Conservation (phyloP, 768 basidiomycete species). For the Paxillus involutus region DNA sequence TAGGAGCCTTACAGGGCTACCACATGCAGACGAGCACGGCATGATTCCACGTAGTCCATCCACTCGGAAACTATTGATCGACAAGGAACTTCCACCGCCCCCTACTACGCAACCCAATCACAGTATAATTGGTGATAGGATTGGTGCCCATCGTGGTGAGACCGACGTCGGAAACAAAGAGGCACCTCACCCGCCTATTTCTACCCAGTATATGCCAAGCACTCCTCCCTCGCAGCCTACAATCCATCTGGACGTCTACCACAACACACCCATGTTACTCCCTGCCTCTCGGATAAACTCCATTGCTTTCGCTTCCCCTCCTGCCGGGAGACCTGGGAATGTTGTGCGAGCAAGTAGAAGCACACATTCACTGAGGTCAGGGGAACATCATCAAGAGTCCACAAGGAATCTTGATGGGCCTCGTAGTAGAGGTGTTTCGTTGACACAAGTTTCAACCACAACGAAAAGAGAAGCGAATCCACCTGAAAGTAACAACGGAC, state of each 20-base stretch:
- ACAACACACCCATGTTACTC: slow-evolving; percentile 44
- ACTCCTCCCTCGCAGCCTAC: slow-evolving; percentile 55
- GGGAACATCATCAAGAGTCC: slow-evolving; percentile 1
- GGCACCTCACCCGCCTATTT: slow-evolving; percentile 9
- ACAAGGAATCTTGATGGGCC: slow-evolving; percentile 18
- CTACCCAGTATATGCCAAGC: slow-evolving; percentile 16
- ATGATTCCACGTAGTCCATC: slow-evolving; percentile 16
- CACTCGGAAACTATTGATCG: slow-evolving; percentile 14
- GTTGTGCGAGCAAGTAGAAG: slow-evolving; percentile 54
- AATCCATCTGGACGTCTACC: slow-evolving; percentile 58
- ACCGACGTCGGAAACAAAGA: not conserved
- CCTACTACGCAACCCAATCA: slow-evolving; percentile 10
- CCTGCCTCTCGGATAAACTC: slow-evolving; percentile 49
- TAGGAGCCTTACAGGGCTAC: slow-evolving; percentile 25
- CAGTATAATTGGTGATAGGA: not conserved
- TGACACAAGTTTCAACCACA: slow-evolving; percentile 45
- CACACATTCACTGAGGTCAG: slow-evolving; percentile 32
- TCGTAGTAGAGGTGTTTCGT: slow-evolving; percentile 56
- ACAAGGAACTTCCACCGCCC: slow-evolving; percentile 55
- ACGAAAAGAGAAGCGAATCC: slow-evolving; percentile 45
- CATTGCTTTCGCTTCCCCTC: slow-evolving; percentile 39
- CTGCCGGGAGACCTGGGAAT: slow-evolving; percentile 12
- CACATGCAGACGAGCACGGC: slow-evolving; percentile 24
- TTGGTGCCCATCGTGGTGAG: slow-evolving; percentile 5
- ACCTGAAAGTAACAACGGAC: slow-evolving; percentile 20